Base-by-base conservation (phyloP, 441 rosid genomes). In the Hura crepitans region DNA sequence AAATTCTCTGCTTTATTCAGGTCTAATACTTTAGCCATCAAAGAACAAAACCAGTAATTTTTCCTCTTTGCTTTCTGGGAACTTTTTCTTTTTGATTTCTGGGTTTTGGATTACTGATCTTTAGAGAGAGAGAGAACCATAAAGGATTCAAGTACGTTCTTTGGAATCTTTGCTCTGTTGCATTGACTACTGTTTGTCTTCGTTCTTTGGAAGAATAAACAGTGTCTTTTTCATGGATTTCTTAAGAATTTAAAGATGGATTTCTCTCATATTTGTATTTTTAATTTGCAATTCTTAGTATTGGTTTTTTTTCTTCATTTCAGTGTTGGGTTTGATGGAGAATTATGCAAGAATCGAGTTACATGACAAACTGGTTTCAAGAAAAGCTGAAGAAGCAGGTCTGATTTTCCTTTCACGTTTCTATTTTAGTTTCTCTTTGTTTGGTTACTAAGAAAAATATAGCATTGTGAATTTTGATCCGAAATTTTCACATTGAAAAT, bases 321-420 rank as follows among this genome's bases (percentile, higher is more conserved):
- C 59, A 65, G 30, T 74, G 61, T 56, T 20, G 70, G 62, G 71
- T 64, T 61, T 70, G 30, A 85, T 91, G 98, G 91, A 83, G 76
- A 72, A 69, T 37, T 72, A 71, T 66, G 68, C 81, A 68, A 69
- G 91, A 81, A 81, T 75, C 17, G 90, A 77, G 54, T 50, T 81
- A 43, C 87, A 91, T 69, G 92, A 87, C 65, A 65, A 88, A 69
- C 66, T 89, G 84, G 93, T 93, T 65, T 91, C 97, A 73, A 86
- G 97, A 85, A 94, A 81, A 76, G 96, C 97, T 15, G 96, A 94
- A 84, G 96, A 91, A 84, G 85, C 94, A 72, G 97, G 98, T 91
- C 49, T 37, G 80, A n/a, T 5, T 47, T 25, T 43, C 55, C 11
- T 18, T 47, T 47, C 5, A 15, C n/a, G 28, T 28, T 64, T 25